phyloP scores from a whole-genome alignment of 805 yeast genomes.

The Metschnikowia cerradonensis region DNA sequence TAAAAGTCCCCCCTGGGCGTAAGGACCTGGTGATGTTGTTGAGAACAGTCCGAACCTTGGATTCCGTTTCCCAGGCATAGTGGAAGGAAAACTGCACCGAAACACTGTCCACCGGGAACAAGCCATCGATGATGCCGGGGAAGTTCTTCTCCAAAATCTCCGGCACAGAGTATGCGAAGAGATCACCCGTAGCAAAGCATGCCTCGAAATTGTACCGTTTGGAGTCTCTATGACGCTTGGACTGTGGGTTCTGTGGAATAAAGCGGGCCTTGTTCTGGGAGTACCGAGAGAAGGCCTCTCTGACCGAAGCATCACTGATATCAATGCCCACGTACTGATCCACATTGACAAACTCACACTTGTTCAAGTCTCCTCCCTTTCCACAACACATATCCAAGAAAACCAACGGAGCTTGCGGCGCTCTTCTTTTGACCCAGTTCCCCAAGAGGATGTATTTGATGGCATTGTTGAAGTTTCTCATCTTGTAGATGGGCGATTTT shows the following conservation, averaged over 20 bases:
- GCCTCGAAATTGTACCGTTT: slow-evolving; percentile 65
- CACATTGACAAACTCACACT: slow-evolving; percentile 74
- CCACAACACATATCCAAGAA: slow-evolving; percentile 92
- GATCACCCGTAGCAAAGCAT: slow-evolving; percentile 88
- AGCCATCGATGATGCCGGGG: slow-evolving; percentile 52
- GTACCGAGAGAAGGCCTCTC: slow-evolving; percentile 79
- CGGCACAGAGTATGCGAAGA: slow-evolving; percentile 69
- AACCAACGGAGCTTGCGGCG: slow-evolving; percentile 31
- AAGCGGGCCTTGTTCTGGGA: slow-evolving; percentile 45
- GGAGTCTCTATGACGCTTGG: slow-evolving; percentile 25
- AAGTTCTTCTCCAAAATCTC: slow-evolving; percentile 61
- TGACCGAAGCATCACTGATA: slow-evolving; percentile 81
- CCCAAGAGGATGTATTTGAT: slow-evolving; percentile 82
- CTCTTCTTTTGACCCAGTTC: slow-evolving; percentile 47
- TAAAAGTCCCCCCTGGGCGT: slow-evolving; percentile 77
- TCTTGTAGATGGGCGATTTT: slow-evolving; percentile 76
- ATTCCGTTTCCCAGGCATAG: slow-evolving; percentile 87
- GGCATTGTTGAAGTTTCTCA: slow-evolving; percentile 87
- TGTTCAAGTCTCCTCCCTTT: slow-evolving; percentile 94
- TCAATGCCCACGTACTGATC: slow-evolving; percentile 86
- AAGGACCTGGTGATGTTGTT: slow-evolving; percentile 73
- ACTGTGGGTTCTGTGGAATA: slow-evolving; percentile 23
- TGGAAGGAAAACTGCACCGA: slow-evolving; percentile 91
- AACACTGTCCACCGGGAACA: slow-evolving; percentile 82
- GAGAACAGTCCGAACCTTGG: slow-evolving; percentile 67